A percentile compares a stretch with the other conserved stretches of the same genome.
These are phyloP conservation scores for Talaromyces nanjingensis DNA, from an alignment of 495 filamentous ascomycete species.

Conservation along the genomic window DNA sequence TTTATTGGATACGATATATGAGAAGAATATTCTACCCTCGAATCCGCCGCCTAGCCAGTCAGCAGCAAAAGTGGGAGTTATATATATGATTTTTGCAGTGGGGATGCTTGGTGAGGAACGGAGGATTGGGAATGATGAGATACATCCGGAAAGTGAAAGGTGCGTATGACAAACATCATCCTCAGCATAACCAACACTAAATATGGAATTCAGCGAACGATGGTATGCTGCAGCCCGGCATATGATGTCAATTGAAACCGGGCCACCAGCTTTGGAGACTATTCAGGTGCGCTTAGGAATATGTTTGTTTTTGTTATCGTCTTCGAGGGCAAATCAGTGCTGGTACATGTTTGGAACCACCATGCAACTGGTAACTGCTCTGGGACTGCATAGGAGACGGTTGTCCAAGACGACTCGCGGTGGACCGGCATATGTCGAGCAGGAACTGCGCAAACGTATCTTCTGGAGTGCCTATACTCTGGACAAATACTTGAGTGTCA, in stretches of 20 bases:
- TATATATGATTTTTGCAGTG: conserved; percentile 39
- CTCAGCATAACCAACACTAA: neutral
- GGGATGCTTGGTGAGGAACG: conserved; percentile 30
- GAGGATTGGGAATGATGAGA: conserved; percentile 14
- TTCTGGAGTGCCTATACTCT: conserved; percentile 52
- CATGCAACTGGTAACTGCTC: conserved; percentile 37
- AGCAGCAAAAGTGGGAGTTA: conserved; percentile 35
- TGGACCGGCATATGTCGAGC: conserved; percentile 27
- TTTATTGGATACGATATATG: conserved; percentile 34
- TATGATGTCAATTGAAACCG: conserved; percentile 34
- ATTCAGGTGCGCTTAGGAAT: conserved; percentile 38
- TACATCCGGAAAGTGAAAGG: conserved; percentile 21
- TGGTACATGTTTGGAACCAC: conserved; percentile 44
- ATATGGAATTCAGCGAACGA: conserved; percentile 21
- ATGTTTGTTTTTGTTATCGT: conserved; percentile 37
- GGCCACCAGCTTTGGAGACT: conserved; percentile 36
- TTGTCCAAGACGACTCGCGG: conserved; percentile 25
- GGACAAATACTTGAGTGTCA: conserved; percentile 51
- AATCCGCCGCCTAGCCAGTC: conserved; percentile 30
- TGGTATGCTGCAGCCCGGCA: conserved; percentile 40
- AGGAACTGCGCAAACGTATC: conserved; percentile 43
- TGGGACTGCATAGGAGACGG: conserved; percentile 35
- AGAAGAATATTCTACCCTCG: conserved; percentile 25
- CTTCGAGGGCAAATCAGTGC: conserved; percentile 42
- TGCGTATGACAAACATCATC: conserved; percentile 10